Base-by-base conservation (phyloP, 192 early-diverging fungal genomes). In the Lunasporangiospora selenospora region DNA sequence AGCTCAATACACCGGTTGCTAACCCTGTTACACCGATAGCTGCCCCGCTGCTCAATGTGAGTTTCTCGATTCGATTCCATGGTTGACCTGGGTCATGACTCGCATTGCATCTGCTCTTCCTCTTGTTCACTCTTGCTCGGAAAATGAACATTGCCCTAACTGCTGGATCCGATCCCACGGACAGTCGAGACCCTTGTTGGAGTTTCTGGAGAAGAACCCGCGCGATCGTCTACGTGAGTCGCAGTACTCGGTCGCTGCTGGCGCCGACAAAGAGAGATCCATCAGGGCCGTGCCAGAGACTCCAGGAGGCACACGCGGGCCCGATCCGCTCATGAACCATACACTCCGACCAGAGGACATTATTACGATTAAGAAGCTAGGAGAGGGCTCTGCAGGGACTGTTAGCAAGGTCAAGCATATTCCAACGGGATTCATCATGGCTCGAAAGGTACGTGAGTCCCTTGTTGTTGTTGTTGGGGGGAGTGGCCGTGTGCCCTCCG, bases 391-490 rank as follows among this genome's bases (percentile, higher is more conserved):
- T 26, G 66, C 52, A 33, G 96, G 96, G 12, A 95, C 95, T 2
- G 98, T 99, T 26, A 81, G 89, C 32, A 92, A 93, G 77, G 93
- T 96, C 16, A 63, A 82, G 58, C 91, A 98, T 76, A 61, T 75
- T 44, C 91, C 92, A 27, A 87, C 83, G 23, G 75, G 77, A 12
- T 83, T 83, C 24, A 81, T 97, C 29, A 96, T 99, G 95, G 98
- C 98, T 12, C 86, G 93, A 41, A 99, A 99, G 83, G 93, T 95
- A 75, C n/a, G n/a, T n/a, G n/a, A n/a, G n/a, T n/a, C n/a, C n/a
- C n/a, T n/a, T n/a, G n/a, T n/a, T n/a, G n/a, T n/a, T n/a, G n/a
- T n/a, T n/a, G n/a, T n/a, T n/a, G n/a, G n/a, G n/a, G n/a, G n/a
- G n/a, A n/a, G n/a, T n/a, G n/a, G n/a, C n/a, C n/a, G n/a, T n/a